Evolutionary conservation across 2,329 filamentous ascomycete genomes (phyloP), one percentile per base, ranked within the genome.

Genomic region (Talaromyces funiculosus): DNA sequence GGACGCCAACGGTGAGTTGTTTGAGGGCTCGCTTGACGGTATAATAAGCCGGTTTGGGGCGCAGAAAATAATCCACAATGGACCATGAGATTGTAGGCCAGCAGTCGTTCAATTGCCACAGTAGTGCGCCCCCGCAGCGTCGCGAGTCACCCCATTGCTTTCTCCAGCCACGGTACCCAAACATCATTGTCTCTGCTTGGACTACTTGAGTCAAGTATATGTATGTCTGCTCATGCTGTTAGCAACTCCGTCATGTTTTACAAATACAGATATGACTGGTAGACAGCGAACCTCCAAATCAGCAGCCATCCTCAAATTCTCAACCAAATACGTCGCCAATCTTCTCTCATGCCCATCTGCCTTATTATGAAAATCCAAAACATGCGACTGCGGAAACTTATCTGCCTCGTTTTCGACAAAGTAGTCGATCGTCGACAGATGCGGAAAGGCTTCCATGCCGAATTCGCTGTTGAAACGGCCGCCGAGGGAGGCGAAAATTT

Each of bases 331-430:
- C 2, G 90, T 83, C 1, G 90, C 90, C 59, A 95, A 85, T 47
- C 90, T 82, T n/a, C 90, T 84, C 73, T 92, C 89, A 71, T 93
- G 89, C 0, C 90, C 91, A 55, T 86, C 86, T 3, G 90, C 91
- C 75, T 95, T 96, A 80, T 95, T 95, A 80, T 95, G 91, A 72
- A 93, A 94, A 73, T 95, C 90, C 35, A 95, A 76, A 10, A 90
- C 93, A 26, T 87, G 86, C 10, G 88, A 92, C 71, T 92, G 89
- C 4, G 90, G 81, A 71, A 89, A 92, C 3, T 90, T 82, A 69
- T 95, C 89, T 3, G 43, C 45, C 1, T 84, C 82, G 51, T 93
- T 82, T 57, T 90, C 84, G 51, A 93, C 82, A 72, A 83, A 93
- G 14, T 84, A 80, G 63, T 90, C 88, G 69, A 95, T 90, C 0